These are phyloP conservation scores for Candida takata DNA, from an alignment of 805 yeast genomes.

Conservation along the genomic window DNA sequence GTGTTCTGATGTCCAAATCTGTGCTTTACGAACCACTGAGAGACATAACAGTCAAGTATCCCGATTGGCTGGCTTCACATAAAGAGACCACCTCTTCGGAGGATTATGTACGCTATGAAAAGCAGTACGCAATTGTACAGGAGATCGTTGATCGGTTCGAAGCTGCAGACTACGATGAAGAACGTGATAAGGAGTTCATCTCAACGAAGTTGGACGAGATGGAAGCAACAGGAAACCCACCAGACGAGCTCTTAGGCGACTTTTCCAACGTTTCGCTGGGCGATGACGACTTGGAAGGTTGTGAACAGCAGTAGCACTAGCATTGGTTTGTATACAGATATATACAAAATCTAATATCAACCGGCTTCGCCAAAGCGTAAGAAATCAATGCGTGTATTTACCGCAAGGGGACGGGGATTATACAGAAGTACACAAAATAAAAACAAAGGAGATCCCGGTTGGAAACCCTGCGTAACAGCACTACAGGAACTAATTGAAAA, in stretches of 20 bases:
- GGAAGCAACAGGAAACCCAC: slow-evolving; percentile 77
- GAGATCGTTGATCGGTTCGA: slow-evolving; percentile 65
- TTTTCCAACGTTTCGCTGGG: slow-evolving; percentile 28
- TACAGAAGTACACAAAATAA: too few relatives aligned
- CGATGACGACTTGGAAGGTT: slow-evolving; percentile 42
- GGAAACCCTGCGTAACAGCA: too few relatives aligned
- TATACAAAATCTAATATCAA: too few relatives aligned
- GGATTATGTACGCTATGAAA: slow-evolving; percentile 46
- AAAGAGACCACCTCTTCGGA: slow-evolving; percentile 31
- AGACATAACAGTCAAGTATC: slow-evolving; percentile 68
- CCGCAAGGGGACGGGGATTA: too few relatives aligned
- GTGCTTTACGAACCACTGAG: slow-evolving; percentile 84
- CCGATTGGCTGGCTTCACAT: slow-evolving; percentile 58
- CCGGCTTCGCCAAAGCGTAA: too few relatives aligned
- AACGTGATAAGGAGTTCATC: slow-evolving; percentile 41
- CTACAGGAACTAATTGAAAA: too few relatives aligned
- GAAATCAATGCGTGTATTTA: too few relatives aligned
- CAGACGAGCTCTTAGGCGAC: slow-evolving; percentile 63
- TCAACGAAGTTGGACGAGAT: slow-evolving; percentile 55
- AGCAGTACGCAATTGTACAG: slow-evolving; percentile 55
- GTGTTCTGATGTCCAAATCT: slow-evolving; percentile 77
- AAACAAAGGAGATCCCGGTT: too few relatives aligned
- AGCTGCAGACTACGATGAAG: slow-evolving; percentile 41
- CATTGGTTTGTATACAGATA: too few relatives aligned
- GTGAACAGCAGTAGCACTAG: slow-evolving; percentile 32